Base-by-base conservation (phyloP, 495 filamentous ascomycete species). In the Hypoxylon fragiforme region DNA sequence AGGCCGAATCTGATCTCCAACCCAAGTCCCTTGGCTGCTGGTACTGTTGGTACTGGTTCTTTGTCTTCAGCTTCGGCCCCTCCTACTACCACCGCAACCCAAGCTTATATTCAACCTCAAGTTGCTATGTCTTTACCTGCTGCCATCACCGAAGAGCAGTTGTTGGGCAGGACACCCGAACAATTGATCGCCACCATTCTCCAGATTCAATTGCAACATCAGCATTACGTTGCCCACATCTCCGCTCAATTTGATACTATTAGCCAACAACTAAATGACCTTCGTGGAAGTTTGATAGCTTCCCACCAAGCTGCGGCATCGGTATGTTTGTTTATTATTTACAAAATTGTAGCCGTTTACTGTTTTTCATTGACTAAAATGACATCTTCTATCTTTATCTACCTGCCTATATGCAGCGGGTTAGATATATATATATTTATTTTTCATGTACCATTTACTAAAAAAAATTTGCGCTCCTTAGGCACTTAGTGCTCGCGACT, bases 121-220 rank as follows among this genome's bases (percentile, higher is more conserved):
- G 51, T 42, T 54, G 53, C 59, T 40, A 67, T 64, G 64, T 54
- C 60, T 35, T 37, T 62, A 47, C 62, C 65, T 30, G 42, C 45
- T 22, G 26, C 54, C 28, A 45, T 68, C 35, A 68, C 65, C 37
- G 65, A 68, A 32, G 65, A 68, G 14, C 65, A 68, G 52, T 52
- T 68, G 21, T 56, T 65, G 13, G 58, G 58, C 52, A 61, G 53
- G 30, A 58, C 62, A 24, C 56, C 65, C 44, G 65, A 68, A 37
- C 65, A 68, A 61, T 59, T 68, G 56, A 61, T 68, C 51, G 58
- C 55, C 49, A 65, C 62, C 36, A 68, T 68, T 22, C 55, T 65
- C 34, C 65, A 68, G 52, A 64, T 68, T 18, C 65, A 68, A 36
- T 60, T 48, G 62, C 65, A 65, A 54, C 65, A 68, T 46, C 65